Evolutionary conservation across 1,284 basidiomycete species (phyloP).

Genomic region (Clitocybe nebularis): DNA sequence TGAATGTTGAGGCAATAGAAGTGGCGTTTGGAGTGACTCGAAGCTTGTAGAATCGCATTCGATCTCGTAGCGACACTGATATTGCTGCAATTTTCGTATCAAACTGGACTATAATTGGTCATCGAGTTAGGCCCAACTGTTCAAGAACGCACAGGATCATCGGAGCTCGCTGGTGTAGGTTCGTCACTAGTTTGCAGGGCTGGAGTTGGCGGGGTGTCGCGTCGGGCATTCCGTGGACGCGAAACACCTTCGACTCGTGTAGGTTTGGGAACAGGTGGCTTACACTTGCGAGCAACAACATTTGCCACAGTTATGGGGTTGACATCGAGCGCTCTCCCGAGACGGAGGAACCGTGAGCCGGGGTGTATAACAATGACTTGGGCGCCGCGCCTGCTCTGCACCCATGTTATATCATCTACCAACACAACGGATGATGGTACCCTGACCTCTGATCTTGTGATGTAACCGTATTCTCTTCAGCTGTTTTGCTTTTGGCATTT

Average conservation of each 20-base stretch:
- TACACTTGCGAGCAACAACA: conserved; percentile 71
- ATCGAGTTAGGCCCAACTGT: too few relatives aligned
- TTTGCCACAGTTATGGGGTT: conserved; percentile 72
- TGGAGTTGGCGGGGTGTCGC: conserved; percentile 1
- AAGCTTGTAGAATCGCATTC: conserved; percentile 88
- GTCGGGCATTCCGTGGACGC: conserved; percentile 36
- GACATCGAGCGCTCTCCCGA: conserved; percentile 90
- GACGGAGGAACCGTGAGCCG: conserved; percentile 82
- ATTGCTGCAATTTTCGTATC: conserved; percentile 73
- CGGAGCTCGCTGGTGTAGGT: conserved; percentile 25
- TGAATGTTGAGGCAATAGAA: conserved; percentile 72
- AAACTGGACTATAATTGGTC: conserved; percentile 42
- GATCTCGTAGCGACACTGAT: conserved; percentile 69
- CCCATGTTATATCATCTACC: conserved; percentile 18
- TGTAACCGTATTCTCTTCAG: conserved; percentile 35
- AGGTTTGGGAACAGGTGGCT: conserved; percentile 37
- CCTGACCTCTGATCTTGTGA: conserved; percentile 42
- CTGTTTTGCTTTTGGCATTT: conserved; percentile 51
- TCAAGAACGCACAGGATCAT: conserved; percentile 60
- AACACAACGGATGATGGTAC: conserved; percentile 1
- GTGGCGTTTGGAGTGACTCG: conserved; percentile 73
- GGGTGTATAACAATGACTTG: conserved; percentile 90
- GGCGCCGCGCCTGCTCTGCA: conserved; percentile 58
- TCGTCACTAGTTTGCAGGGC: conserved; percentile 30
- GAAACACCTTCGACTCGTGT: conserved; percentile 47